Conservation (phyloP, 2,329 filamentous ascomycete species). For the Capronia coronata region DNA sequence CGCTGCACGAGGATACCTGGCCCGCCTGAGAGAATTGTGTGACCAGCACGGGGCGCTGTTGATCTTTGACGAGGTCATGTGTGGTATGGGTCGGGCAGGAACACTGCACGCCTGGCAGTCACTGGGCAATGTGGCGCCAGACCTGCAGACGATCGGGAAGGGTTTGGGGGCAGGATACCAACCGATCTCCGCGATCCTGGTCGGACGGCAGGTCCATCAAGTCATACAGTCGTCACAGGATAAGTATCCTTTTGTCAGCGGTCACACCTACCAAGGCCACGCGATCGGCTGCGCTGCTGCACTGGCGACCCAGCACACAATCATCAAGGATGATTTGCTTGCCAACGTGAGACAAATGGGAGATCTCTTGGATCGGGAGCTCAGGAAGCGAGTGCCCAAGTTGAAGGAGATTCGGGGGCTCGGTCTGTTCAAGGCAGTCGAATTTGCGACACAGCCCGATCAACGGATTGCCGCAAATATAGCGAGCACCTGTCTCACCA, state of each 20-base stretch:
- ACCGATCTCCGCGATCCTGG: conserved; percentile 50
- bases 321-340: conserved; percentile 45
- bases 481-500: conserved; percentile 48
- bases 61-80: conserved; percentile 62
- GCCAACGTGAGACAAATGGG: conserved; percentile 36
- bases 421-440: conserved; percentile 54
- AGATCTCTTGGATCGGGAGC: conserved; percentile 32
- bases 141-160: conserved; percentile 56
- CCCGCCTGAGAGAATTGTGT: conserved; percentile 48
- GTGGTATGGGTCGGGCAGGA: conserved; percentile 51
- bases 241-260: conserved; percentile 50
- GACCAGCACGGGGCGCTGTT: conserved; percentile 61
- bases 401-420: conserved; percentile 54
- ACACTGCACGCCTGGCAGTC: conserved; percentile 51
- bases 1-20: conserved; percentile 48
- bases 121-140: conserved; percentile 44
- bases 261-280: conserved; percentile 54
- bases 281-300: conserved; percentile 52
- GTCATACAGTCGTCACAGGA: conserved; percentile 37
- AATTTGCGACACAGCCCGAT: conserved; percentile 36
- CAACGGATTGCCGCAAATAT: conserved; percentile 45
- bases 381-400: conserved; percentile 42
- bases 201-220: conserved; percentile 44
- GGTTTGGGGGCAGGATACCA: conserved; percentile 52
- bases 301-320: conserved; percentile 44